Evolutionary conservation across 441 rosid species (phyloP), one percentile per base, ranked within the genome.

Genomic region (Syzygium syzygioides): DNA sequence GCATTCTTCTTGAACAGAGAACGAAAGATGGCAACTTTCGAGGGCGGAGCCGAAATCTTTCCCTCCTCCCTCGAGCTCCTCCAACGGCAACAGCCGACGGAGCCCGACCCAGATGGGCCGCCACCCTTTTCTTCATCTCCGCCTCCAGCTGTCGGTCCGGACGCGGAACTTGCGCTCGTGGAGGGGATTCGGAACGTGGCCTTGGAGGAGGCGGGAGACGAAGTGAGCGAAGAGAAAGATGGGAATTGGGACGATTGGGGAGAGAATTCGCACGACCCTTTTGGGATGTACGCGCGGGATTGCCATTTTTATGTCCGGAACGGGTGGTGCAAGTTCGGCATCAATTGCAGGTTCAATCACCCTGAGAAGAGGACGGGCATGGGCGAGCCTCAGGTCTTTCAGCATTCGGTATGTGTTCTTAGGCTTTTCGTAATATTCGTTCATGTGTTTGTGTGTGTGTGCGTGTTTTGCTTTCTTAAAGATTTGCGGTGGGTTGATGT

Each of bases 301-400:
- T 92, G 93, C 85, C 55, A 87, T 41, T 89, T 87, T 90, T 91
- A 76, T 90, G 41, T 90, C 14, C 87, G 86, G 90, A 87, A 91
- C 45, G 92, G 92, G 50, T 15, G n/a, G 32, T 92, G 92, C 85
- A 90, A 92, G 88, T 90, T 87, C 68, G 92, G 91, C 85, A 23
- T 26, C 14, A 17, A 26, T 13, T 92, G 93, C 90, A 92, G 66
- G 88, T 92, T 88, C 55, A 91, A 87, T 60, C 93, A 92, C 87
- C 93, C 91, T 48, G 34, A 55, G 15, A 84, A 37, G 85, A 53
- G 86, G 62, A 85, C 19, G 18, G 68, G 50, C 87, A 87, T 55
- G 90, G 92, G 88, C 85, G 20, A 60, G 5, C 17, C 53, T 13
- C 60, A 79, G 57, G 86, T 79, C 52, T 13, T 79, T 34, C 26